These are phyloP conservation scores for Apiospora hydei DNA, from an alignment of 2,329 filamentous ascomycete genomes.

Conservation along the genomic window DNA sequence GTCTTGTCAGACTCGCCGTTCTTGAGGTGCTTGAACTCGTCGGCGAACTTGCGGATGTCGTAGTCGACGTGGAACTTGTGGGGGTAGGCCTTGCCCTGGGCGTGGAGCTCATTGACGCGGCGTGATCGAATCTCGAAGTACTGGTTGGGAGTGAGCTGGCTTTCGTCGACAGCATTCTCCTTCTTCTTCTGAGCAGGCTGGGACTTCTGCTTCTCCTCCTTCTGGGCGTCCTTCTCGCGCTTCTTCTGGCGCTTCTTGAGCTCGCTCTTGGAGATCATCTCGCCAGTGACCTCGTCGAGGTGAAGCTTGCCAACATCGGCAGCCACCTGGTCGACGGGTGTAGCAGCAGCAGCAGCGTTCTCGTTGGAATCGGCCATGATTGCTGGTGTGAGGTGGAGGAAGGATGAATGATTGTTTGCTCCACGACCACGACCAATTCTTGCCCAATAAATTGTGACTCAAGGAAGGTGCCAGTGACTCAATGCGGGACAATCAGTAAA, in stretches of 20 bases:
- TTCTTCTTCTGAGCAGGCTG: slow-evolving; percentile 69
- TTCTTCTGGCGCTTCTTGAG: slow-evolving; percentile 97
- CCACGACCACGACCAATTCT: neutral
- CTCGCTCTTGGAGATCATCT: slow-evolving; percentile 83
- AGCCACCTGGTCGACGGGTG: slow-evolving; percentile 58
- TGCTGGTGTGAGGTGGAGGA: neutral
- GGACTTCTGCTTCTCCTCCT: slow-evolving; percentile 82
- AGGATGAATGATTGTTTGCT: slow-evolving; percentile 2
- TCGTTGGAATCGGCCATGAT: slow-evolving; percentile 27
- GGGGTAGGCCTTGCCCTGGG: slow-evolving; percentile 77
- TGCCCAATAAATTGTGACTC: neutral
- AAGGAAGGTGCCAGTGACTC: neutral
- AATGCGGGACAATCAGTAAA: neutral
- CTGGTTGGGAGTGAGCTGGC: slow-evolving; percentile 65
- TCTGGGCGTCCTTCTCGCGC: slow-evolving; percentile 85
- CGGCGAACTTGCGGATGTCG: slow-evolving; percentile 80
- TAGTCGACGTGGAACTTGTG: slow-evolving; percentile 92
- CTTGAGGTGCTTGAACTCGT: slow-evolving; percentile 81
- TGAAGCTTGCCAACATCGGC: slow-evolving; percentile 65
- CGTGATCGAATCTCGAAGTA: slow-evolving; percentile 97
- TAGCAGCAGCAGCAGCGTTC: slow-evolving; percentile 11
- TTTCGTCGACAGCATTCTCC: slow-evolving; percentile 59
- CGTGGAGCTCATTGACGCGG: slow-evolving; percentile 76
- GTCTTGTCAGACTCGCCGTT: slow-evolving; percentile 85
- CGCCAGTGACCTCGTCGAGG: slow-evolving; percentile 92